Base-by-base conservation (phyloP, 2,329 filamentous ascomycete species). In the Fusarium staphyleae region DNA sequence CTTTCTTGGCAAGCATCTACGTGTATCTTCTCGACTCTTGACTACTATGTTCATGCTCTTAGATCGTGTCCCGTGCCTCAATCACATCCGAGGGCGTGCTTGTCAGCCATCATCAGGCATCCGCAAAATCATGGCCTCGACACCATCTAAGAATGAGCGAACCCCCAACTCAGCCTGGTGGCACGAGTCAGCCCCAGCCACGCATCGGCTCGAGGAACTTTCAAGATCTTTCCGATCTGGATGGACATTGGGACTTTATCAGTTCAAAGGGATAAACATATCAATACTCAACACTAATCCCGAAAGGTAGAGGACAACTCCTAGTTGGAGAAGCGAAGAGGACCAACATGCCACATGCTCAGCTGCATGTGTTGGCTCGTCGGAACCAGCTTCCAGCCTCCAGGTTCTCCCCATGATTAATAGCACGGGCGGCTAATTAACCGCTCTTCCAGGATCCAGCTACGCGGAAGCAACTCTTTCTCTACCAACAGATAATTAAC, bases 331-430 rank as follows among this genome's bases (percentile, higher is more conserved):
- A 48, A 49, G 52, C 58, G 65, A 62, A 60, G 65, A 60, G 56
- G 61, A 60, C 54, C 45, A 50, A 47, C 48, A 66, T 41, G 33
- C 42, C 55, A 57, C 62, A 62, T 52, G 46, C 60, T 58, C 57
- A 66, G 54, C 54, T 63, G 59, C 62, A n/a, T n/a, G n/a, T n/a
- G n/a, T 65, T 61, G 62, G 62, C 61, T 59, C 52, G 55, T 57
- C 53, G 49, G 55, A 51, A 50, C 55, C 43, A 42, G 55, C 65
- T 52, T 42, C 58, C 58, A 54, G 52, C 55, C 60, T 56, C 52
- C 55, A 55, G 59, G 60, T 63, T 43, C 39, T 51, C 55, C 60
- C 58, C 50, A 60, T 56, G 60, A 60, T 62, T 62, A n/a, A n/a
- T n/a, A 62, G 55, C 39, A 57, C 42, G 35, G 50, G 44, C 45